phyloP scores from a whole-genome alignment of 805 yeast species.

The Wickerhamomyces xylosicus region DNA sequence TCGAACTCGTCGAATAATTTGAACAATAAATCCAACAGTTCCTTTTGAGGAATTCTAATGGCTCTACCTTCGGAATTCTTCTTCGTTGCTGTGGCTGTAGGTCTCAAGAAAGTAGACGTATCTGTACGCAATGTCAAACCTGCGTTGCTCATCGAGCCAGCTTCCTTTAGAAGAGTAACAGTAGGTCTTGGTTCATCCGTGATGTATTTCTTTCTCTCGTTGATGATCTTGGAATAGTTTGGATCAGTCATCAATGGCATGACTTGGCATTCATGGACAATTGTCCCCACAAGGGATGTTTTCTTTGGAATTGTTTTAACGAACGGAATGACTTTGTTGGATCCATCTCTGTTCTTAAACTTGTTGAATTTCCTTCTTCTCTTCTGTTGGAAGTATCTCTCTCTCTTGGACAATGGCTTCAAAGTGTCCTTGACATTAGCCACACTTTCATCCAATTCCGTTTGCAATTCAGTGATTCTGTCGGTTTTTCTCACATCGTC shows the following conservation, averaged over 20 bases:
- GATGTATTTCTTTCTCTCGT: slow-evolving; percentile 39
- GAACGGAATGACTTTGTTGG: slow-evolving; percentile 54
- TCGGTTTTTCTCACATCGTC: background rate
- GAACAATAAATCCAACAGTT: slow-evolving; percentile 79
- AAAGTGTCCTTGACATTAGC: background rate
- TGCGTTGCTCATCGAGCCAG: slow-evolving; percentile 79
- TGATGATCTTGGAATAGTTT: slow-evolving; percentile 55
- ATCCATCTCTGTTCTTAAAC: slow-evolving; percentile 26
- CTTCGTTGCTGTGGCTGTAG: slow-evolving; percentile 31
- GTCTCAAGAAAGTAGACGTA: slow-evolving; percentile 56
- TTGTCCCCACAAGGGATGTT: slow-evolving; percentile 77
- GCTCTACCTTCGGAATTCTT: slow-evolving; percentile 66
- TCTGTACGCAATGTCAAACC: slow-evolving; percentile 75
- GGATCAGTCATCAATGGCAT: slow-evolving; percentile 69
- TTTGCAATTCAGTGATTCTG: background rate
- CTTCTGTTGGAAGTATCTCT: slow-evolving; percentile 10
- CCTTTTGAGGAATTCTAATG: slow-evolving; percentile 88
- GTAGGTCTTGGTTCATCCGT: slow-evolving; percentile 45
- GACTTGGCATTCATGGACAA: slow-evolving; percentile 86
- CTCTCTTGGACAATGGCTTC: background rate
- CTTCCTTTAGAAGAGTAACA: slow-evolving; percentile 61
- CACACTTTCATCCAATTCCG: background rate
- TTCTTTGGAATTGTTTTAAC: slow-evolving; percentile 84
- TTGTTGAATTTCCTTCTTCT: slow-evolving; percentile 25
- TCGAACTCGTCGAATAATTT: slow-evolving; percentile 88